Base-by-base conservation (phyloP, 164 flowering plant species). In the Vitis cinerea region DNA sequence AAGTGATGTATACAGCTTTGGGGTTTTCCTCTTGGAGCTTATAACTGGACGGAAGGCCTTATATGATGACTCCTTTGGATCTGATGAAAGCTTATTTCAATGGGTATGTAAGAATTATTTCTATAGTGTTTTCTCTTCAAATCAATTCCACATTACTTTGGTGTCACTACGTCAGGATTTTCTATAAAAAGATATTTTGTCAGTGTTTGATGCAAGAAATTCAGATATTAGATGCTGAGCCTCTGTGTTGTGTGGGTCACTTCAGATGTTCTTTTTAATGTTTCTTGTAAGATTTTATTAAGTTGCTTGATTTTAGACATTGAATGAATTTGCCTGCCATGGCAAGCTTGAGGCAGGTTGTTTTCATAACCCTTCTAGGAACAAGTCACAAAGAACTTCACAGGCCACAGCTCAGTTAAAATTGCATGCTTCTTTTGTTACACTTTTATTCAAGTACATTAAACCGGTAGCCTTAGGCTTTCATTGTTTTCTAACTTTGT, bases 11-110 rank as follows among this genome's bases (percentile, higher is more conserved):
- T 88, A 87, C 82, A 84, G 91, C 78, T 90, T 83, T 63, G 93
- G 96, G 13, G 82, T 87, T 52, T 90, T 90, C 65, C 85, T 90
- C 55, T 69, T 88, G 79, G 96, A 90, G 85, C 88, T 90, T 19
- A 52, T 90, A 69, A 85, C 86, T 11, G 93, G 93, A 57, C 80
- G 64, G 49, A 82, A 85, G 66, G 81, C 83, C 59, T 62, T 62
- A 13, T 29, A 67, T 47, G 66, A 69, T 31, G 78, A 69, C 14
- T 69, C 63, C 56, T 63, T 74, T 55, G 77, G 75, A 67, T 78
- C 84, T 47, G 64, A 77, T 63, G 83, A 75, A 71, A 79, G 77
- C 81, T 69, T 87, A 72, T 71, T 74, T 49, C 79, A 84, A 65
- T 88, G 90, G 96, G 96, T 90, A 80, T 19, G 71, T 61, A 57